These are phyloP conservation scores for Remersonia thermophila DNA, from an alignment of 2,329 filamentous ascomycete species.

Conservation along the genomic window DNA sequence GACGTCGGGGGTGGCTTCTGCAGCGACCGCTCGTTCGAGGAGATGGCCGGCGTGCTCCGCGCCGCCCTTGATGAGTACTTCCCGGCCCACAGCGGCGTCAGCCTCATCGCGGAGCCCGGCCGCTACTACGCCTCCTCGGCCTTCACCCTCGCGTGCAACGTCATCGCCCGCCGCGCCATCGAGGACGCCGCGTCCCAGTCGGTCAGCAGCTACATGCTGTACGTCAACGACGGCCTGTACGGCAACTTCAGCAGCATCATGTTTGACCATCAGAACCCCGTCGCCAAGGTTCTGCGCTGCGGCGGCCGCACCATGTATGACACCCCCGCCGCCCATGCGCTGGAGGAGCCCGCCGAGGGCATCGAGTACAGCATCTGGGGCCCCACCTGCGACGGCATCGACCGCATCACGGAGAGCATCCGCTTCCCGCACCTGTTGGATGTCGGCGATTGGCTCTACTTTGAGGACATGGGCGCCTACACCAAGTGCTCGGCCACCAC, in stretches of 20 bases:
- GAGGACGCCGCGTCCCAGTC: conserved; percentile 43
- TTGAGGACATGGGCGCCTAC: conserved; percentile 97
- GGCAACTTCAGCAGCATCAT: conserved; percentile 99
- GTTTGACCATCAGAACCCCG: conserved; percentile 91
- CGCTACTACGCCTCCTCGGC: conserved; percentile 91
- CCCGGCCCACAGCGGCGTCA: conserved; percentile 56
- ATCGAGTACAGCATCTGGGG: conserved; percentile 95
- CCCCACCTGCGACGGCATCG: conserved; percentile 94
- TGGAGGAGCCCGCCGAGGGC: conserved; percentile 27
- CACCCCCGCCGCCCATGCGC: conserved; percentile 28
- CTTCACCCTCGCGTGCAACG: conserved; percentile 88
- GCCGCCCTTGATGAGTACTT: conserved; percentile 79
- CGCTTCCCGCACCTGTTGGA: conserved; percentile 66
- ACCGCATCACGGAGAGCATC: conserved; percentile 78
- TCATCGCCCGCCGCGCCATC: conserved; percentile 89
- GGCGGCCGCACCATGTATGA: conserved; percentile 47
- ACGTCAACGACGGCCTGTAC: conserved; percentile 94
- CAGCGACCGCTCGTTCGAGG: conserved; percentile 71
- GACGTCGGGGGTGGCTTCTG: conserved; percentile 93
- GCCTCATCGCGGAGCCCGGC: conserved; percentile 89
- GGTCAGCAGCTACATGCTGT: conserved; percentile 80
- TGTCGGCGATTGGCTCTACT: conserved; percentile 96
- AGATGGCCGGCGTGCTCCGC: conserved; percentile 71
- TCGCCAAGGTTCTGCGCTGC: conserved; percentile 65
- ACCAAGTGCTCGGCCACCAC: conserved; percentile 95